phyloP scores from a whole-genome alignment of 106 monocot genomes.

The Dendrobium officinale region DNA sequence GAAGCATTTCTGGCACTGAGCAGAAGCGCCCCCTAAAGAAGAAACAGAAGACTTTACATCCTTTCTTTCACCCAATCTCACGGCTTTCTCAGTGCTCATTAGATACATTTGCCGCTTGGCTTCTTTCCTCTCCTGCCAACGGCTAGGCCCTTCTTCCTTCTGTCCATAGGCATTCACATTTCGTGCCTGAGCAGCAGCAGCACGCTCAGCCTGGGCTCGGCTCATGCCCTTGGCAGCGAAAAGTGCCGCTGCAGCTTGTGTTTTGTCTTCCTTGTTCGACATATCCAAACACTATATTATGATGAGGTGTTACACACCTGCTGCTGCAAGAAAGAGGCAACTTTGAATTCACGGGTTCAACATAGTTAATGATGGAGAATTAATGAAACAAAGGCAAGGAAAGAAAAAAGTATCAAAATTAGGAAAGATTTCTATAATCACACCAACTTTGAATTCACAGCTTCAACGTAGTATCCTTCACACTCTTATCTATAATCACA shows the following conservation, averaged over 20 bases:
- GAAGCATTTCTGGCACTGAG: conserved; percentile 94
- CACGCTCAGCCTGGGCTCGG: conserved; percentile 87
- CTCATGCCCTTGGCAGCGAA: conserved; percentile 85
- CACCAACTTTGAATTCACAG: no score
- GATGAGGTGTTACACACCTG: background rate
- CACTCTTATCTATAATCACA: no score
- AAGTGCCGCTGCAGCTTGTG: conserved; percentile 60
- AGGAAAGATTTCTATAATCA: no score
- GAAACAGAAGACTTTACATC: conserved; percentile 38
- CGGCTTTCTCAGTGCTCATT: conserved; percentile 99
- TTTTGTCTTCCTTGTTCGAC: conserved; percentile 89
- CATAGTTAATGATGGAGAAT: no score
- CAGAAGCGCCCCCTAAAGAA: conserved; percentile 16
- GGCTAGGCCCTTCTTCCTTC: conserved; percentile 95
- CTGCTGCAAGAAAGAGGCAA: background rate
- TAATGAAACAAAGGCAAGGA: no score
- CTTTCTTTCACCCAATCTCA: conserved; percentile 80
- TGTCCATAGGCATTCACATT: conserved; percentile 99
- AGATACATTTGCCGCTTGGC: conserved; percentile 98
- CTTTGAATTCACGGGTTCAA: background rate
- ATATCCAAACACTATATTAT: conserved; percentile 16
- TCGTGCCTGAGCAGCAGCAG: conserved; percentile 75
- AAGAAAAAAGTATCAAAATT: no score
- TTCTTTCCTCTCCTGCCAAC: conserved; percentile 98
- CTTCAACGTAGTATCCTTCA: no score